A percentile compares a stretch with the other conserved stretches of the same genome.
Evolutionary conservation across 1,284 basidiomycete genomes (phyloP).

Genomic region (Ganoderma sinense): DNA sequence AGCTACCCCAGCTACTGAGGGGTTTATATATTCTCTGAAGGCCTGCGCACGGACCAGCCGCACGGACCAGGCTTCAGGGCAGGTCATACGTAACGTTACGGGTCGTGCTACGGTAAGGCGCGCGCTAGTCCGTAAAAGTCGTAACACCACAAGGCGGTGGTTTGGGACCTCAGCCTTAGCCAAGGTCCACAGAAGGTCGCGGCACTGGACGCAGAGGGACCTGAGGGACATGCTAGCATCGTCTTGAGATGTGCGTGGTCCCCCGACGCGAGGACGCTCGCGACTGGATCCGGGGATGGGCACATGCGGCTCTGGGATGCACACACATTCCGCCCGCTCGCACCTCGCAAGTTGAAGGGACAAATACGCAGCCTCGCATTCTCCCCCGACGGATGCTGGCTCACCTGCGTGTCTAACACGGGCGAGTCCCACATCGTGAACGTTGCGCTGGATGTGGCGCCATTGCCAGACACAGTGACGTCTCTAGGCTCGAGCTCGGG

Average conservation of each 20-base stretch:
- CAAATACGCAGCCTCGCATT: background rate
- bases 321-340: background rate
- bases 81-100: too few species aligned
- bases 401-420: background rate
- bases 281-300: background rate
- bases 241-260: background rate
- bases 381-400: background rate
- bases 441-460: background rate
- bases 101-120: too few species aligned
- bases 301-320: background rate
- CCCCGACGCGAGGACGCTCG: background rate
- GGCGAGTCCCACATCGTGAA: background rate
- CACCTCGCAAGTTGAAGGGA: background rate
- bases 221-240: background rate
- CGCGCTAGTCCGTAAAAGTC: too few species aligned
- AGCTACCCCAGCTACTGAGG: too few species aligned
- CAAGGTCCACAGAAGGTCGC: background rate
- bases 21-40: too few species aligned
- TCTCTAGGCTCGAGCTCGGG: too few species aligned
- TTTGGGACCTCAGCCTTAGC: background rate
- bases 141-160: background rate
- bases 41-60: too few species aligned
- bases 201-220: too few species aligned
- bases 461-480: too few species aligned
- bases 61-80: too few species aligned